Percentiles rank a stretch among this genome's conserved stretches.
Conservation (phyloP, 257 asterid species). For the Buddleja alternifolia region DNA sequence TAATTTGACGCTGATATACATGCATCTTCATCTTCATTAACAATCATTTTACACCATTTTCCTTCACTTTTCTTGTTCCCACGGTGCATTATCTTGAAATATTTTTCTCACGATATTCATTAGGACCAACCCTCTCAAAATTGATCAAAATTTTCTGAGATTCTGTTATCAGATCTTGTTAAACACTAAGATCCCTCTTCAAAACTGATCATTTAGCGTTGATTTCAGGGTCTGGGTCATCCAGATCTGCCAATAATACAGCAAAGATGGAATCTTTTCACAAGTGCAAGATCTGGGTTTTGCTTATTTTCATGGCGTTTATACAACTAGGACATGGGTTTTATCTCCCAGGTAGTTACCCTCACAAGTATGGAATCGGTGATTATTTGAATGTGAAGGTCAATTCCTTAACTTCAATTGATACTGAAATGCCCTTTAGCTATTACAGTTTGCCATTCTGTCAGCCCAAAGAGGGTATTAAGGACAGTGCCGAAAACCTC, state of each 20-base stretch:
- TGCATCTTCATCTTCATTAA: slow-evolving; percentile 16
- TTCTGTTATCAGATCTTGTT: slow-evolving; percentile 35
- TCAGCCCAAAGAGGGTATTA: slow-evolving; percentile 68
- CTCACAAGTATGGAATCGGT: slow-evolving; percentile 75
- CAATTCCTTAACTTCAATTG: slow-evolving; percentile 86
- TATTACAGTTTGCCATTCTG: slow-evolving; percentile 89
- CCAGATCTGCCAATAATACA: slow-evolving; percentile 51
- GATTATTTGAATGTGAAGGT: slow-evolving; percentile 79
- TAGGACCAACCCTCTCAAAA: slow-evolving; percentile 21
- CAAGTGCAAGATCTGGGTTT: slow-evolving; percentile 60
- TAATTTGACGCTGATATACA: background rate
- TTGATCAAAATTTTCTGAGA: slow-evolving; percentile 5
- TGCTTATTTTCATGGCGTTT: slow-evolving; percentile 45
- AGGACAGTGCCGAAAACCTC: slow-evolving; percentile 87
- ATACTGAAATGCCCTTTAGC: slow-evolving; percentile 80
- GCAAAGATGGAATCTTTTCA: slow-evolving; percentile 61
- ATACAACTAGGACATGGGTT: slow-evolving; percentile 63
- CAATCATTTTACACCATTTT: background rate
- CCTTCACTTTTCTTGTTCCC: slow-evolving; percentile 21
- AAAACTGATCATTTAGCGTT: slow-evolving; percentile 22
- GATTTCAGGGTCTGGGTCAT: slow-evolving; percentile 55
- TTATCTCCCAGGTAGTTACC: slow-evolving; percentile 92
- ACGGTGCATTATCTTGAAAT: slow-evolving; percentile 1
- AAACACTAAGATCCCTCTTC: slow-evolving; percentile 10
- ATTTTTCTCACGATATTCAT: slow-evolving; percentile 34